Conservation (phyloP, 2,329 filamentous ascomycete genomes). For the Amesomyces nigricolor region DNA sequence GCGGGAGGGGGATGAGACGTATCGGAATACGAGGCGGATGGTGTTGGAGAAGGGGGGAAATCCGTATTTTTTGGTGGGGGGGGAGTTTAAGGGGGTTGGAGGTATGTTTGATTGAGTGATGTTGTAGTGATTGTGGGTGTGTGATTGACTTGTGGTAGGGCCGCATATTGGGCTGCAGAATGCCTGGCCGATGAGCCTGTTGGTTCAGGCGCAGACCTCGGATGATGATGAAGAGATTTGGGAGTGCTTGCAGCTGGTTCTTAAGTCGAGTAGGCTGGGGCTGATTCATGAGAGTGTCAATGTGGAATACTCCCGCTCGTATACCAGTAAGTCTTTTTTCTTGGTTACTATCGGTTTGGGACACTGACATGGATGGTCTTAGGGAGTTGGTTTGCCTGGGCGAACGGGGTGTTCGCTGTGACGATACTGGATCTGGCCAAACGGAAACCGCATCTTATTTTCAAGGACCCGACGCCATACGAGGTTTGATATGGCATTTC, state of each 20-base stretch:
- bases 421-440: conserved; percentile 86
- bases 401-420: conserved; percentile 91
- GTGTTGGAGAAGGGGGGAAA: conserved; percentile 71
- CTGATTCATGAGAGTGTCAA: conserved; percentile 90
- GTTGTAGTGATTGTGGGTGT: not conserved
- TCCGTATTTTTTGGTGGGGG: conserved; percentile 79
- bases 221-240: conserved; percentile 78
- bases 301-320: conserved; percentile 60
- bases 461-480: conserved; percentile 26
- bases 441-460: conserved; percentile 65
- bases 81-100: conserved; percentile 79
- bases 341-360: too few relatives aligned
- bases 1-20: conserved; percentile 56
- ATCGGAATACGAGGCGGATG: conserved; percentile 79
- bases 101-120: conserved; percentile 44
- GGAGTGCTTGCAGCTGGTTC: conserved; percentile 65
- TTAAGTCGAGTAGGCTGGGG: conserved; percentile 68
- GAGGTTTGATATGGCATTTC: conserved; percentile 15
- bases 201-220: conserved; percentile 86
- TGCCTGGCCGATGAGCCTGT: conserved; percentile 94
- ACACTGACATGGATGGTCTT: conserved; percentile 14
- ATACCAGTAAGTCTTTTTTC: conserved; percentile 56
- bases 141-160: conserved; percentile 31
- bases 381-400: conserved; percentile 92
- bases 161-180: conserved; percentile 76